Evolutionary conservation across 164 flowering plant species (phyloP).

Genomic region (Vitis cinerea): DNA sequence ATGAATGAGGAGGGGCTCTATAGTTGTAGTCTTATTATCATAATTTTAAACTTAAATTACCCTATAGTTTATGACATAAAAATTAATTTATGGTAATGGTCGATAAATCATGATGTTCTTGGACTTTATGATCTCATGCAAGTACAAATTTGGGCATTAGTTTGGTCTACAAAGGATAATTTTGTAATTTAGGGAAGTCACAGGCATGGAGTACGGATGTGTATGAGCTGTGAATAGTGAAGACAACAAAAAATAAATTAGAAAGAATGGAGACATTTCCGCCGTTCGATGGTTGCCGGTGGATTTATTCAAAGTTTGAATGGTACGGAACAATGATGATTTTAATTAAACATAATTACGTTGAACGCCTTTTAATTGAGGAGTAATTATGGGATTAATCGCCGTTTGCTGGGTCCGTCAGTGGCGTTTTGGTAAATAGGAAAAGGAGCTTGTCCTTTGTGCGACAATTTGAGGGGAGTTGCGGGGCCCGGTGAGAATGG

Average conservation of each 20-base stretch:
- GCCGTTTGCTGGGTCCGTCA: slow-evolving; percentile 8
- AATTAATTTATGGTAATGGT: too few species aligned
- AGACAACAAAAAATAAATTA: background rate
- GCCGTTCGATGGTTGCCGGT: slow-evolving; percentile 14
- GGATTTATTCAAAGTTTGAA: slow-evolving; percentile 4
- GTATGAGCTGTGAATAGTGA: background rate
- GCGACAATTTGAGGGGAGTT: background rate
- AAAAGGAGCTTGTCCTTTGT: background rate
- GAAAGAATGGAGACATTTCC: background rate
- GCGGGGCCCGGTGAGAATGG: background rate
- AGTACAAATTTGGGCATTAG: too few species aligned
- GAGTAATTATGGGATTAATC: background rate
- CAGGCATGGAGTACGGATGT: background rate
- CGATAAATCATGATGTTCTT: too few species aligned
- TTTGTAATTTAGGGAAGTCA: too few species aligned
- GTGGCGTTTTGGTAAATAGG: background rate
- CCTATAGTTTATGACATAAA: too few species aligned
- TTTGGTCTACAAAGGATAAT: too few species aligned
- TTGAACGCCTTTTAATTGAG: slow-evolving; percentile 1
- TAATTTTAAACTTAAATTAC: too few species aligned
- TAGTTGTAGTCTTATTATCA: too few species aligned
- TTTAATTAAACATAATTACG: background rate
- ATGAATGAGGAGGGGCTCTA: too few species aligned
- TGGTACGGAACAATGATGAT: slow-evolving; percentile 12
- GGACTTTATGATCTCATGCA: too few species aligned